These are phyloP conservation scores for Neopestalotiopsis sp. DNA, from an alignment of 2,329 filamentous ascomycete genomes.

Conservation along the genomic window DNA sequence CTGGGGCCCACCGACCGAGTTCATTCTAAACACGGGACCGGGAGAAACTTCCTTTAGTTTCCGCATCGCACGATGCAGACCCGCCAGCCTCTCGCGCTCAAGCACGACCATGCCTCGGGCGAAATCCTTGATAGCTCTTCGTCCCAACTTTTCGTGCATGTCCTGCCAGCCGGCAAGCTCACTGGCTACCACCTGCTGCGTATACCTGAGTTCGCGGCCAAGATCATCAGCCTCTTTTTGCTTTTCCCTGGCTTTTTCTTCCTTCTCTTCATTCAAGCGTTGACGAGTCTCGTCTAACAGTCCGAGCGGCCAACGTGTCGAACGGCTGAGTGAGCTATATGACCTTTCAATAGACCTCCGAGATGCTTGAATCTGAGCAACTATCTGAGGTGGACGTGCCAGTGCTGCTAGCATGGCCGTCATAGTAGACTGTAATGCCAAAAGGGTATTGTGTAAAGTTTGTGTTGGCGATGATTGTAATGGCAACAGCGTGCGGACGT, in stretches of 20 bases:
- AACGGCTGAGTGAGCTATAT: conserved; percentile 74
- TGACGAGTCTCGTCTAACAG: conserved; percentile 88
- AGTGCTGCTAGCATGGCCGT: conserved; percentile 81
- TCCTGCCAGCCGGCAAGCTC: conserved; percentile 96
- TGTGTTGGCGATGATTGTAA: conserved; percentile 76
- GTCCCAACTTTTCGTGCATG: conserved; percentile 78
- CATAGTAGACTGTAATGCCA: conserved; percentile 84
- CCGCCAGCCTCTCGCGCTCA: conserved; percentile 80
- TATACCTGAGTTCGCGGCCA: conserved; percentile 85
- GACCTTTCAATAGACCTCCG: conserved; percentile 81
- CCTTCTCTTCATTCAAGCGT: conserved; percentile 81
- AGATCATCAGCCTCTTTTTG: conserved; percentile 74
- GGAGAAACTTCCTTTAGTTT: conserved; percentile 50
- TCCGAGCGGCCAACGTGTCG: conserved; percentile 79
- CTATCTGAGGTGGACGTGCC: conserved; percentile 78
- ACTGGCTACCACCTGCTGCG: conserved; percentile 88
- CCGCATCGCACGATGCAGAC: conserved; percentile 80
- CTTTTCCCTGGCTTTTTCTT: conserved; percentile 76
- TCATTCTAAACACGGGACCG: conserved; percentile 15
- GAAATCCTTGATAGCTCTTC: conserved; percentile 76
- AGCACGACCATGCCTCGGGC: conserved; percentile 79
- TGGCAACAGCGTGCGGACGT: conserved; percentile 68
- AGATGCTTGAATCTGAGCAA: conserved; percentile 75
- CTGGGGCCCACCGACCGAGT: conserved; percentile 10
- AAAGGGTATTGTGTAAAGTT: conserved; percentile 75